Conservation (phyloP, 208 protist species). For the Blastocrithidia nonstop region DNA sequence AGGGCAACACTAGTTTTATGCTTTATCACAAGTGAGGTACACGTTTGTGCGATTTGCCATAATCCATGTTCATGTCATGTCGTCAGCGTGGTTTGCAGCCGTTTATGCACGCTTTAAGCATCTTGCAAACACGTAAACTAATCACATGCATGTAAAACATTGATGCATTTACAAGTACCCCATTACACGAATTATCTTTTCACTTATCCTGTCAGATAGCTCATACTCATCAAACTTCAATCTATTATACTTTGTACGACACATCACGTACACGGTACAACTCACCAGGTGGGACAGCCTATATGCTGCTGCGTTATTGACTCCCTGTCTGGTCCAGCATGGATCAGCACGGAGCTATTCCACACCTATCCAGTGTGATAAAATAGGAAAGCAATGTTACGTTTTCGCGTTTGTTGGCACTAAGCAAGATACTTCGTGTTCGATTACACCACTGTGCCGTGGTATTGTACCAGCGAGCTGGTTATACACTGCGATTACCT, state of each 20-base stretch:
- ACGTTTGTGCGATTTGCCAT: conserved; percentile 24
- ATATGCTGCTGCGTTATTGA: conserved; percentile 63
- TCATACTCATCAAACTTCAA: too few species aligned
- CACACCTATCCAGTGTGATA: conserved; percentile 5
- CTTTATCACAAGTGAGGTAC: conserved; percentile 9
- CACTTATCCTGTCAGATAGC: too few species aligned
- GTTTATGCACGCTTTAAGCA: conserved; percentile 17
- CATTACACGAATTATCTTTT: too few species aligned
- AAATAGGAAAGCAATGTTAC: conserved; percentile 16
- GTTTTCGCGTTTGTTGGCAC: conserved; percentile 19
- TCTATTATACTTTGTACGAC: too few species aligned
- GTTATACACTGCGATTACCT: not conserved
- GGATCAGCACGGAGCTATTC: not conserved
- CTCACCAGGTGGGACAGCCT: conserved; percentile 11
- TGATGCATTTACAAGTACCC: conserved; percentile 7
- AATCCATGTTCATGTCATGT: conserved; percentile 29
- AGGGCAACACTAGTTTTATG: not conserved
- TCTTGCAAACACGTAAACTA: conserved; percentile 25
- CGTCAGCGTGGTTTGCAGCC: conserved; percentile 14
- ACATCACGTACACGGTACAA: too few species aligned
- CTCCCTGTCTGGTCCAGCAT: conserved; percentile 10
- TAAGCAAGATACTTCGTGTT: conserved; percentile 20
- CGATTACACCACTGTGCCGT: conserved; percentile 16
- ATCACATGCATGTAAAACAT: conserved; percentile 9
- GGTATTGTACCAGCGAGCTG: conserved; percentile 23